Conservation (phyloP, 352 stramenopile species). For the Phytopythium ostracodes region DNA sequence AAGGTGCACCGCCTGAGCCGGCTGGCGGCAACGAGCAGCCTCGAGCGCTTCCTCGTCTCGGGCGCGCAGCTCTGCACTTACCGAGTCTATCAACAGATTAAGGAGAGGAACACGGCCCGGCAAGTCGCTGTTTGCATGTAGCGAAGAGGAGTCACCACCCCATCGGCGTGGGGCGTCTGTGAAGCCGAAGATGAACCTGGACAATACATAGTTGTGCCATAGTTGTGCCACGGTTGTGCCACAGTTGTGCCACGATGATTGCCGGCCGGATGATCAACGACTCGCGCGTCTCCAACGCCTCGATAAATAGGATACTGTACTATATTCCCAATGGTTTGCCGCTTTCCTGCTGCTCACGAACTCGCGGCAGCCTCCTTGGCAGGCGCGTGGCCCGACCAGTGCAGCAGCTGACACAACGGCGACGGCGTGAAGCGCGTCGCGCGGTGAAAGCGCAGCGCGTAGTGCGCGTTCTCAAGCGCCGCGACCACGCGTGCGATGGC, state of each 20-base stretch:
- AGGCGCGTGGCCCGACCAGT: slow-evolving; percentile 59
- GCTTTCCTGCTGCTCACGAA: not conserved
- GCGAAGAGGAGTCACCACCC: not conserved
- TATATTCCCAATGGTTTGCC: not conserved
- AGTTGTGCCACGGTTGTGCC: no score
- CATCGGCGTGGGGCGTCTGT: no score
- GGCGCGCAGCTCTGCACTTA: not conserved
- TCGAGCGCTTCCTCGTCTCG: not conserved
- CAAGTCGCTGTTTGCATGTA: not conserved
- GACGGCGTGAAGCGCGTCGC: slow-evolving; percentile 73
- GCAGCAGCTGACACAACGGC: slow-evolving; percentile 71
- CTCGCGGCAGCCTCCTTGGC: not conserved
- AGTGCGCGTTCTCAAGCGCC: slow-evolving; percentile 81
- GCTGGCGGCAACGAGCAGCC: not conserved
- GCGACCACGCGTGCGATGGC: slow-evolving; percentile 73
- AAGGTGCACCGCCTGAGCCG: slow-evolving; percentile 14
- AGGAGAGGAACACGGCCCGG: not conserved
- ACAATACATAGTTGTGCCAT: no score
- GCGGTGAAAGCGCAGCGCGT: slow-evolving; percentile 71
- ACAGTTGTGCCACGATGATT: no score
- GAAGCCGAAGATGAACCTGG: no score
- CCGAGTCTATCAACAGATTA: not conserved
- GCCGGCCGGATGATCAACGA: no score
- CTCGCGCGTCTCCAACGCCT: not conserved
- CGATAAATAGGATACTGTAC: not conserved